Base-by-base conservation (phyloP, 2,329 filamentous ascomycete species). In the Leptodontidium sp. region DNA sequence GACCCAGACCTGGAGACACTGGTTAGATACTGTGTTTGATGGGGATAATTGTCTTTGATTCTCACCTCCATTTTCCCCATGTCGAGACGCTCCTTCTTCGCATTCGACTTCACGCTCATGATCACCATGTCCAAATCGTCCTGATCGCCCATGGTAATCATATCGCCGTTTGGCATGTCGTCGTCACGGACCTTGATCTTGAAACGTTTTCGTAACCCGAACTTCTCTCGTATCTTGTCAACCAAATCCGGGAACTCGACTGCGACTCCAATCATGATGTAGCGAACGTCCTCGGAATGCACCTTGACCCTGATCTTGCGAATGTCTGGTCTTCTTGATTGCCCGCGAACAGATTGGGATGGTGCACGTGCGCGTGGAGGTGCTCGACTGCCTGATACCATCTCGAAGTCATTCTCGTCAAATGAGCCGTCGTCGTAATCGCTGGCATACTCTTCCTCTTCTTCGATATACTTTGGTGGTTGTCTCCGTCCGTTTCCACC, bases 111-210 rank as follows among this genome's bases (percentile, higher is more conserved):
- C 7, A 90, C 90, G 58, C 84, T 87, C 79, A 88, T 86, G 65
- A 98, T 85, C 35, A 93, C 90, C 89, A 98, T 92, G 62, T 98
- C 94, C 71, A 98, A 82, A 82, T 99, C 96, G 77, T 99, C 96
- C 80, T 98, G 93, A 79, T 99, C 96, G 38, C 92, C 94, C 88
- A 99, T 91, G 40, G 95, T 98, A 77, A 99, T 97, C 92, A 98
- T 95, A 77, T 98, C 95, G 2, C 91, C 92, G 66, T 91, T 85
- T 0, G 87, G 87, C 69, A 84, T 80, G 74, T 93, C 91, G 74
- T 98, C 96, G 72, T 97, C 93, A 76, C 87, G 88, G 75, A 94
- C 88, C 84, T 96, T 96, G 81, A 98, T 91, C 85, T 94, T 97
- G 83, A 98, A 95, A 67, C 88, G 88, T 70, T 90, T 83, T 66